These are phyloP conservation scores for Calonectria pseudoturangicola DNA, from an alignment of 2,329 filamentous ascomycete genomes.

Conservation along the genomic window DNA sequence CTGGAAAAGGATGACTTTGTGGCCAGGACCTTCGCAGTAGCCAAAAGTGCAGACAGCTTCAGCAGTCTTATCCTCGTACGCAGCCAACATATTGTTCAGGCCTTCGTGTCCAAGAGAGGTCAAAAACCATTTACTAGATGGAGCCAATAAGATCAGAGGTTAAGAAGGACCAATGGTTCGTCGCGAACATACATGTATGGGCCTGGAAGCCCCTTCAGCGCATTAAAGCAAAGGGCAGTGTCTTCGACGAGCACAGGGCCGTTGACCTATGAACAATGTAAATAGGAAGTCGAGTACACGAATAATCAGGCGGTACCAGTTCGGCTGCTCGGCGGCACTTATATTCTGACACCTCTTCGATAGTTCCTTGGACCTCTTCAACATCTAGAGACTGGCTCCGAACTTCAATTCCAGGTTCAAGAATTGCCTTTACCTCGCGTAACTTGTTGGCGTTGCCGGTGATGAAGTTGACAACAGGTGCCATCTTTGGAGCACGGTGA, in stretches of 20 bases:
- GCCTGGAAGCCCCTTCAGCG: conserved; percentile 91
- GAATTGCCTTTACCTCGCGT: conserved; percentile 89
- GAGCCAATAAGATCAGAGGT: background rate
- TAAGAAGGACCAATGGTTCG: background rate
- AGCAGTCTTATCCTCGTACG: conserved; percentile 92
- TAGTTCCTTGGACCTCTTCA: conserved; percentile 91
- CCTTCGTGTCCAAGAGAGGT: conserved; percentile 86
- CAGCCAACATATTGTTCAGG: conserved; percentile 91
- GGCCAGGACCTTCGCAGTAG: conserved; percentile 89
- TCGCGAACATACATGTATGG: conserved; percentile 88
- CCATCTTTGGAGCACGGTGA: conserved; percentile 58
- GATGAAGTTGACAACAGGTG: conserved; percentile 86
- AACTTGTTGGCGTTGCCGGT: conserved; percentile 98
- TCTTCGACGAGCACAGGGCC: conserved; percentile 97
- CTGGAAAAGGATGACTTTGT: conserved; percentile 92
- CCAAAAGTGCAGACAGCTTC: conserved; percentile 97
- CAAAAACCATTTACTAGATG: conserved; percentile 94
- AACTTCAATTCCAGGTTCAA: conserved; percentile 84
- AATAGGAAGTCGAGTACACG: conserved; percentile 5
- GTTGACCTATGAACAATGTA: conserved; percentile 73
- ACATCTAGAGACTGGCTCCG: conserved; percentile 86
- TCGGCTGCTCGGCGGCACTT: conserved; percentile 91
- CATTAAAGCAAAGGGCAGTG: conserved; percentile 94
- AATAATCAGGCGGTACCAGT: conserved; percentile 69
- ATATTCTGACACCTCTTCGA: conserved; percentile 92